Evolutionary conservation across 164 flowering plant species (phyloP), one percentile per base, ranked within the genome.

Genomic region (Kingdonia uniflora): DNA sequence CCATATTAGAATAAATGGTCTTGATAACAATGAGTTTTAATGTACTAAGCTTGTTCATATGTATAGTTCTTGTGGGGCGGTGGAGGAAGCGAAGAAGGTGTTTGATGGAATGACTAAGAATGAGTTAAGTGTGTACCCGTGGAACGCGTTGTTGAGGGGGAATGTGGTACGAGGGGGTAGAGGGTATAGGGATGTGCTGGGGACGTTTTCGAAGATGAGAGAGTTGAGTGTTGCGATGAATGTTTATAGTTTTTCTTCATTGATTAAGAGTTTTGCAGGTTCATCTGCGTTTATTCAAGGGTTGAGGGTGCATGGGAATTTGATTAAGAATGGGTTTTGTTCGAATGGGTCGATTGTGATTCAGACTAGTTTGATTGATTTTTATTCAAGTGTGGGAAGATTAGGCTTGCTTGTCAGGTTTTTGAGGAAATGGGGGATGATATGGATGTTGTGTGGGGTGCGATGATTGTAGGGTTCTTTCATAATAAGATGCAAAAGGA

Each of bases 71-170:
- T 90, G 95, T 61, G 95, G 95, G 22, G 69, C 82, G 0, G n/a
- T 76, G 1, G 79, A 80, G 42, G 82, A 81, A 20, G 95, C 95
- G 0, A 57, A 71, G 15, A 58, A 40, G 62, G 64, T 85, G 51
- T 79, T 90, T 50, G 80, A 67, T 17, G 67, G 58, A 49, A 46
- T 76, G 59, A 62, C 70, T 23, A 8, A 0, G 1, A 20, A 29
- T 14, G 10, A 46, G 40, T 14, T 81, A 29, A 80, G 64, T 52
- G 87, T 83, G 22, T 81, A 81, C 46, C 67, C 91, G 0, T 90
- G 95, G 94, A 90, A 90, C 64, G 89, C 89, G 0, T 62, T 90
- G 62, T 80, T 90, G 16, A 73, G 95, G 58, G 95, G 95, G 5
- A 74, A 65, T 59, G 95, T 87, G 19, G 63, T 87, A 23, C 63